A percentile compares a stretch with the other conserved stretches of the same genome.
phyloP scores from a whole-genome alignment of 2,329 filamentous ascomycete species.

The Cercospora janseana region DNA sequence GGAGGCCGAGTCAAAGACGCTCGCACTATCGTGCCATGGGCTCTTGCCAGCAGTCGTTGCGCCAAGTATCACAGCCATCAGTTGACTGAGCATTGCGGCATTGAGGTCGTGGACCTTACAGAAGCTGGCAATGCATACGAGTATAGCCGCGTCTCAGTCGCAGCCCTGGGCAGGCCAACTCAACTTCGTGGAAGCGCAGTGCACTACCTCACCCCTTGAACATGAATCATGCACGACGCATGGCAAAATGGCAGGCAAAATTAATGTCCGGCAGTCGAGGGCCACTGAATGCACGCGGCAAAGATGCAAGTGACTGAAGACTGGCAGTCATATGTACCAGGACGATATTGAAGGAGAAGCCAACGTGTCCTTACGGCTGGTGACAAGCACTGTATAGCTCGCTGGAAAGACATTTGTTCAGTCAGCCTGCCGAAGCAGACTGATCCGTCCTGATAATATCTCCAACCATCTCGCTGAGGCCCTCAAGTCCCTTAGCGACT shows the following conservation, averaged over 20 bases:
- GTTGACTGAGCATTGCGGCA: conserved; percentile 15
- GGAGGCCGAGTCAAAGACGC: conserved; percentile 13
- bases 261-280: not conserved
- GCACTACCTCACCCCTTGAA: no score
- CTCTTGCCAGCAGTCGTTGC: conserved; percentile 11
- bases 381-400: no score
- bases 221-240: no score
- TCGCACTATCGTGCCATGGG: conserved; percentile 20
- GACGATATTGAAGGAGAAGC: no score
- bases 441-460: not conserved
- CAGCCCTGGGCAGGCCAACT: not conserved
- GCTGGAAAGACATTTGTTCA: no score
- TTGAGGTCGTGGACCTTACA: conserved; percentile 20
- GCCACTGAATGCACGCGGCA: no score
- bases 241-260: not conserved
- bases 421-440: no score
- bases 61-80: conserved; percentile 18
- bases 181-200: not conserved
- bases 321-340: no score
- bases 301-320: no score
- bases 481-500: conserved; percentile 1
- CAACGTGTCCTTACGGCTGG: no score
- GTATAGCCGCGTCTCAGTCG: not conserved
- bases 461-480: conserved; percentile 7
- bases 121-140: not conserved